Evolutionary conservation across 108 stramenopile genomes (phyloP), one percentile per base, ranked within the genome.

Genomic region (Cyclotella distinguenda): DNA sequence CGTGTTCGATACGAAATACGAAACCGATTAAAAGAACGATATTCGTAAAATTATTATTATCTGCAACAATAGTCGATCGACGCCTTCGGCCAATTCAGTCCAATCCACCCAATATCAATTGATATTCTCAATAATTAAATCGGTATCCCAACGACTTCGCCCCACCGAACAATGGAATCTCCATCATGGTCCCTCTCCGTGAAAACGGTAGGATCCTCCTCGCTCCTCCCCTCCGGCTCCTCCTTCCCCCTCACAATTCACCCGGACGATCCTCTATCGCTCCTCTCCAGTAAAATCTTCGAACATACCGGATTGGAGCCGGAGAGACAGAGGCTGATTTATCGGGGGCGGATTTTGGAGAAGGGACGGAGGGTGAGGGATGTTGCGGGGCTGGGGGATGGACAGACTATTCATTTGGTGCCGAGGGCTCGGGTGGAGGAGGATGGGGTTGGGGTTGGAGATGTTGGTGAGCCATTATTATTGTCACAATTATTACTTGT

Each of bases 371-470:
- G 68, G 10, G 49, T 94, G 27, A 62, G 82, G 32, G 90, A 92
- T 59, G 88, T 95, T 54, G 74, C 40, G 15, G 94, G 94, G 10
- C 51, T 95, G 30, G 66, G 58, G 10, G 89, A 92, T 72, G 85
- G 88, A 56, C 90, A 95, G 15, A 92, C 94, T 0, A 90, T 95
- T 56, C 94, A 95, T 76, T 65, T 91, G 36, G 89, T 95, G 6
- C 86, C 84, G 19, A 79, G 82, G 32, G 13, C 32, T 57, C 23
- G 3, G 13, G 4, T n/a, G 15, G 3, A 15, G n/a, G 32, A 9
- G 12, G 12, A 10, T 38, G 38, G 12, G n/a, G n/a, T n/a, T n/a
- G n/a, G n/a, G n/a, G n/a, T n/a, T n/a, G n/a, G n/a, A n/a, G n/a
- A n/a, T n/a, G n/a, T n/a, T n/a, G n/a, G n/a, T n/a, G n/a, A n/a